phyloP scores from a whole-genome alignment of 108 stramenopile species.

The Nitzschia putrida region DNA sequence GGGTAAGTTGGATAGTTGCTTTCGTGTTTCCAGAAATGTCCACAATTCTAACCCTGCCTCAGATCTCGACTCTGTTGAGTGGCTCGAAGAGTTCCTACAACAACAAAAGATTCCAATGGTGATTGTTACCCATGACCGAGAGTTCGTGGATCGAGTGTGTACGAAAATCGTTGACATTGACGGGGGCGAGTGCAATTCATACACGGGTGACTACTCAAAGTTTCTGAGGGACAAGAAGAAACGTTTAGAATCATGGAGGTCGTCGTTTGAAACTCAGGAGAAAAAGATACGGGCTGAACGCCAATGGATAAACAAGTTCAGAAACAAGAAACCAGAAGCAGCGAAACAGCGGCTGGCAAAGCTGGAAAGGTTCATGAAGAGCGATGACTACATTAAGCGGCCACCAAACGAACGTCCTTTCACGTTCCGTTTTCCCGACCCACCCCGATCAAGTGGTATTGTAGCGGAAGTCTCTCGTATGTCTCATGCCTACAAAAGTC shows the following conservation, averaged over 20 bases:
- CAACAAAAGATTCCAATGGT: slow-evolving; percentile 96
- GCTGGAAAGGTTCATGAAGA: slow-evolving; percentile 78
- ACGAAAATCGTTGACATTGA: slow-evolving; percentile 95
- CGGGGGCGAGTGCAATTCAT: slow-evolving; percentile 88
- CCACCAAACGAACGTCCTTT: slow-evolving; percentile 93
- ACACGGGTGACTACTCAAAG: slow-evolving; percentile 93
- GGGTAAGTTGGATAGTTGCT: neutral
- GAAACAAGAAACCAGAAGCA: slow-evolving; percentile 83
- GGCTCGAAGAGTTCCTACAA: slow-evolving; percentile 93
- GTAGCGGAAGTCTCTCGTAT: slow-evolving; percentile 76
- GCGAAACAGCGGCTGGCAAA: slow-evolving; percentile 77
- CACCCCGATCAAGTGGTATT: slow-evolving; percentile 88
- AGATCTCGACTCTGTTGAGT: slow-evolving; percentile 92
- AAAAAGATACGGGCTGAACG: slow-evolving; percentile 94
- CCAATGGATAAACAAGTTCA: slow-evolving; percentile 90
- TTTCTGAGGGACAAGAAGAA: slow-evolving; percentile 92
- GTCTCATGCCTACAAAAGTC: slow-evolving; percentile 83
- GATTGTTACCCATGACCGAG: slow-evolving; percentile 98
- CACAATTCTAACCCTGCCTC: neutral
- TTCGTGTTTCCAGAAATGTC: neutral
- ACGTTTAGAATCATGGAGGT: slow-evolving; percentile 91
- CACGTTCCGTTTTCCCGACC: slow-evolving; percentile 93
- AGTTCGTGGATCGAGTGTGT: slow-evolving; percentile 97
- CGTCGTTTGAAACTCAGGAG: slow-evolving; percentile 91
- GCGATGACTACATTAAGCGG: slow-evolving; percentile 90